phyloP scores from a whole-genome alignment of 345 rosid genomes.

The Orychophragmus violaceus region DNA sequence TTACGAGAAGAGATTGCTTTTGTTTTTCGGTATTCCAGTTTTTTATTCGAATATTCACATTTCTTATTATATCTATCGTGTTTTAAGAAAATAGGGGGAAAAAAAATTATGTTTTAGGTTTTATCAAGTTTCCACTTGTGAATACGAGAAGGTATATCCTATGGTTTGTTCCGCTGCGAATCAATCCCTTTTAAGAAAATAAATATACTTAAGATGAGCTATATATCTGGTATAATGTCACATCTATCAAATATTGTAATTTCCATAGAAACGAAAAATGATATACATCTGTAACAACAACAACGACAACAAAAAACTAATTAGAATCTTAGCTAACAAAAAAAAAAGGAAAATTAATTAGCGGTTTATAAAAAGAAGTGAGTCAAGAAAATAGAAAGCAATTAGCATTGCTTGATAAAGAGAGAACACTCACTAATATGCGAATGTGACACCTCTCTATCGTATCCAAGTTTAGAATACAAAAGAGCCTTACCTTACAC shows the following conservation, averaged over 20 bases:
- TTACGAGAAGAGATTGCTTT: background rate
- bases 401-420: background rate
- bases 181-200: background rate
- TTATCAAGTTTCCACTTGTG: background rate
- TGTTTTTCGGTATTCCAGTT: background rate
- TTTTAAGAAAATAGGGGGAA: background rate
- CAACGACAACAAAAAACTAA: no score
- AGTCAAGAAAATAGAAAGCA: background rate
- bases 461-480: background rate
- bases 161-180: background rate
- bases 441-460: slow-evolving; percentile 4
- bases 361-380: background rate
- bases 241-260: background rate
- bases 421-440: slow-evolving; percentile 6
- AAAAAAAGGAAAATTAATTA: slow-evolving; percentile 25
- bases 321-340: no score
- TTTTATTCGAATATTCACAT: background rate
- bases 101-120: background rate
- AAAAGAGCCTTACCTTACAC: background rate
- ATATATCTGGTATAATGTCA: background rate
- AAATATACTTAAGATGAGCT: background rate
- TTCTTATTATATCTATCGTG: background rate
- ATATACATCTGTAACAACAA: background rate
- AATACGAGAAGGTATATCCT: slow-evolving; percentile 3
- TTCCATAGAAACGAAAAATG: background rate